Evolutionary conservation across 2,329 filamentous ascomycete species (phyloP).

Genomic region (Pseudogymnoascus sp.): DNA sequence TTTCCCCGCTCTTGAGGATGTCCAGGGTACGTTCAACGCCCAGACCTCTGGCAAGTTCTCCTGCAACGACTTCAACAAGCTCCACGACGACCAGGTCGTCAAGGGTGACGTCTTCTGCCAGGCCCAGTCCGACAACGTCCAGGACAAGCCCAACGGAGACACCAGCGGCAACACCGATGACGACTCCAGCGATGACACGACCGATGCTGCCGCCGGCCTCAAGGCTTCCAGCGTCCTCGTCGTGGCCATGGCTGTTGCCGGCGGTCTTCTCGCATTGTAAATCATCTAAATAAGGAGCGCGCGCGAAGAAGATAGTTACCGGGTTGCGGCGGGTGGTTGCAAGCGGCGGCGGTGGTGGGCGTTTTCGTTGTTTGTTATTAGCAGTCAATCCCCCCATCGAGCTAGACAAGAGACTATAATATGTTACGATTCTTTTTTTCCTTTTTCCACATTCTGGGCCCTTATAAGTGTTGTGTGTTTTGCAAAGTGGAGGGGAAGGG

Average conservation of each 20-base stretch:
- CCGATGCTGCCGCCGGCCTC: background rate
- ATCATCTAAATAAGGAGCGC: background rate
- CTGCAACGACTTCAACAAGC: conserved; percentile 22
- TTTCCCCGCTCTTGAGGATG: conserved; percentile 59
- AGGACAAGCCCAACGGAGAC: background rate
- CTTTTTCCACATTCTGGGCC: too few relatives aligned
- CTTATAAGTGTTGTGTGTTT: too few relatives aligned
- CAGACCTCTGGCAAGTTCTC: conserved; percentile 23
- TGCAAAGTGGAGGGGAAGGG: too few relatives aligned
- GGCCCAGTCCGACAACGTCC: conserved; percentile 21
- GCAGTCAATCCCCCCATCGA: too few relatives aligned
- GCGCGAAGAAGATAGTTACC: too few relatives aligned
- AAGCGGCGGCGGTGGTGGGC: too few relatives aligned
- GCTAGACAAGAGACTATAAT: too few relatives aligned
- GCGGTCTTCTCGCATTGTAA: background rate
- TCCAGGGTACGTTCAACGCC: conserved; percentile 65
- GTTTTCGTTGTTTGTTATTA: too few relatives aligned
- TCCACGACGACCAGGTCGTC: conserved; percentile 34
- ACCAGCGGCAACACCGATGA: background rate
- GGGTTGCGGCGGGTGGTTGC: too few relatives aligned
- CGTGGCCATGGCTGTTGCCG: background rate
- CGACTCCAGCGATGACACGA: background rate
- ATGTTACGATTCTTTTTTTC: too few relatives aligned
- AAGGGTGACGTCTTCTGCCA: conserved; percentile 41
- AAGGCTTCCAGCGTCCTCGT: background rate